Evolutionary conservation across 2,329 filamentous ascomycete genomes (phyloP).

Genomic region (Epichloe sibirici): DNA sequence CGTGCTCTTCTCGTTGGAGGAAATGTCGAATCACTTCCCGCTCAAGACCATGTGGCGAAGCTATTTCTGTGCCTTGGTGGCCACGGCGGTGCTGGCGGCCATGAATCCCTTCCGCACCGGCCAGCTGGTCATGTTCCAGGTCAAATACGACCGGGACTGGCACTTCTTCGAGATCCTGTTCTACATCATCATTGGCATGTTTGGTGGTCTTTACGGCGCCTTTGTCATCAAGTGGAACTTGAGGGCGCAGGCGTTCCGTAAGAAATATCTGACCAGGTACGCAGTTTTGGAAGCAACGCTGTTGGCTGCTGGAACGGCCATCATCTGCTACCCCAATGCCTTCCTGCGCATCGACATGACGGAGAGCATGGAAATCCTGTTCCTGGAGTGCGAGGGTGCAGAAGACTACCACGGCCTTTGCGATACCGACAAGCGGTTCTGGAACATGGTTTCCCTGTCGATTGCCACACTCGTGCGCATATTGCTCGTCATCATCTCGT

Average conservation of each 20-base stretch:
- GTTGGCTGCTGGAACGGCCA: slow-evolving; percentile 69
- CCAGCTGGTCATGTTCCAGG: slow-evolving; percentile 98
- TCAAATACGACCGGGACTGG: slow-evolving; percentile 90
- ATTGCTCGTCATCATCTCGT: slow-evolving; percentile 85
- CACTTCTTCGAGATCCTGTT: slow-evolving; percentile 95
- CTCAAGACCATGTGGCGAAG: slow-evolving; percentile 96
- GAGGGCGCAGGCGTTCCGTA: slow-evolving; percentile 79
- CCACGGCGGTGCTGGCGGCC: slow-evolving; percentile 79
- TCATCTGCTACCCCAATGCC: slow-evolving; percentile 94
- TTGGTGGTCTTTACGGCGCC: slow-evolving; percentile 89
- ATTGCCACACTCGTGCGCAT: slow-evolving; percentile 71
- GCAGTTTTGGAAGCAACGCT: slow-evolving; percentile 78
- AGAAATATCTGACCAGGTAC: slow-evolving; percentile 77
- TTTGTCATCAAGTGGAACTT: slow-evolving; percentile 98
- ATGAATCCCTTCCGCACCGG: slow-evolving; percentile 98
- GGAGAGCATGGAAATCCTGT: slow-evolving; percentile 97
- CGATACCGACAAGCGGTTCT: slow-evolving; percentile 61
- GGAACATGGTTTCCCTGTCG: slow-evolving; percentile 66
- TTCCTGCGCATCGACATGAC: slow-evolving; percentile 98
- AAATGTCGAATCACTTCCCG: slow-evolving; percentile 95
- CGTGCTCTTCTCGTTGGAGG: slow-evolving; percentile 90
- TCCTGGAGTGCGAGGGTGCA: slow-evolving; percentile 79
- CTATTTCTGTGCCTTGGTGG: slow-evolving; percentile 94
- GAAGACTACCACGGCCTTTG: slow-evolving; percentile 87
- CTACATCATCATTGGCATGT: slow-evolving; percentile 81